These are phyloP conservation scores for Auriculariales sp. DNA, from an alignment of 768 basidiomycete species.

Conservation along the genomic window DNA sequence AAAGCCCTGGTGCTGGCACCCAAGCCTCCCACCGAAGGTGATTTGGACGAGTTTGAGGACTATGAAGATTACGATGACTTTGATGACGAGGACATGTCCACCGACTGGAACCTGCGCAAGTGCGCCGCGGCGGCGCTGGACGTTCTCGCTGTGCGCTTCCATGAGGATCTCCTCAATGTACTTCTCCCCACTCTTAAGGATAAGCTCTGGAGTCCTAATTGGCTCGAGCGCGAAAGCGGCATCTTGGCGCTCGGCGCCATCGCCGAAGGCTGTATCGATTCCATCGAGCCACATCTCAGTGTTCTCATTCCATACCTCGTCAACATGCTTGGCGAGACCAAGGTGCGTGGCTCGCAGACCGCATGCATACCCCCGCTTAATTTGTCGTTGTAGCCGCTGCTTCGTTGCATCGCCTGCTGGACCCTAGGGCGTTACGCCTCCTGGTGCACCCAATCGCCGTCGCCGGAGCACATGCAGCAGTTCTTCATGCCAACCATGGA, in stretches of 20 bases:
- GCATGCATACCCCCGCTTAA: slow-evolving; percentile 5
- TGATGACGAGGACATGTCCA: slow-evolving; percentile 91
- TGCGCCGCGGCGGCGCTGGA: slow-evolving; percentile 96
- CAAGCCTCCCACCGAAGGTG: slow-evolving; percentile 54
- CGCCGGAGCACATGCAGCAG: slow-evolving; percentile 73
- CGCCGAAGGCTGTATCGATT: slow-evolving; percentile 97
- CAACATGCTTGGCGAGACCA: slow-evolving; percentile 77
- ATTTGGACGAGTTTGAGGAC: slow-evolving; percentile 81
- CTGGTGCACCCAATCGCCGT: slow-evolving; percentile 81
- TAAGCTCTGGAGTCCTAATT: slow-evolving; percentile 83
- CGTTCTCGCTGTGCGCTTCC: slow-evolving; percentile 88
- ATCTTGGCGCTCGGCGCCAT: slow-evolving; percentile 94
- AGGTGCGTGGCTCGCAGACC: slow-evolving; percentile 36
- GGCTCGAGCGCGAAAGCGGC: slow-evolving; percentile 90
- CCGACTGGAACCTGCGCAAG: slow-evolving; percentile 97
- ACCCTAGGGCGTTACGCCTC: slow-evolving; percentile 96
- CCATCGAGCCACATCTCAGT: slow-evolving; percentile 88
- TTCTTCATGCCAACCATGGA: slow-evolving; percentile 98
- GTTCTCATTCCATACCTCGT: slow-evolving; percentile 88
- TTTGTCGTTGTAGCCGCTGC: slow-evolving; percentile 53
- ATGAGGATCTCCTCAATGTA: slow-evolving; percentile 76
- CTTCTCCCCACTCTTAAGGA: slow-evolving; percentile 82
- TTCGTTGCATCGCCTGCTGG: slow-evolving; percentile 98
- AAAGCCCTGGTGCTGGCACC: slow-evolving; percentile 25
- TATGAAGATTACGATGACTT: slow-evolving; percentile 80